Evolutionary conservation across 352 stramenopile species (phyloP).

Genomic region (Globisporangium orthogonon): DNA sequence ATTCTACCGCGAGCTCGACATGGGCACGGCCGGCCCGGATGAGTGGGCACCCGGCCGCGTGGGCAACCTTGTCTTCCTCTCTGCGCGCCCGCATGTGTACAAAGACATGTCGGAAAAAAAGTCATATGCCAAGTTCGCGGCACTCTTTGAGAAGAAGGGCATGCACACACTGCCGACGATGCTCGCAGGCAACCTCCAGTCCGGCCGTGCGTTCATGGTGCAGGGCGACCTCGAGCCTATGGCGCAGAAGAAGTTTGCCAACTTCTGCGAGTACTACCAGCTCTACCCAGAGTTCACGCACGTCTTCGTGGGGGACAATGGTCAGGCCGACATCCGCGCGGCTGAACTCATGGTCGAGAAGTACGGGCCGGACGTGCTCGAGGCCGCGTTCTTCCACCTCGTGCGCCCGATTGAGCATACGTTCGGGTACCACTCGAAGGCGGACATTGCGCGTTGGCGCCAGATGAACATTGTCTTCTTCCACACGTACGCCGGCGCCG

Average conservation of each 20-base stretch:
- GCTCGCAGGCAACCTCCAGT: slow-evolving; percentile 92
- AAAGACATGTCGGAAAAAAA: slow-evolving; percentile 98
- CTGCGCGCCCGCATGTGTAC: slow-evolving; percentile 97
- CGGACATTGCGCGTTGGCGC: slow-evolving; percentile 69
- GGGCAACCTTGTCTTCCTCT: slow-evolving; percentile 98
- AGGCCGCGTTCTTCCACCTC: slow-evolving; percentile 87
- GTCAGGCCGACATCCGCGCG: slow-evolving; percentile 89
- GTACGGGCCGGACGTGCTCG: slow-evolving; percentile 53
- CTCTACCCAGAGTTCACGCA: slow-evolving; percentile 98
- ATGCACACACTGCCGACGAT: slow-evolving; percentile 96
- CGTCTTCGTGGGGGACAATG: slow-evolving; percentile 98
- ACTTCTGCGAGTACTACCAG: slow-evolving; percentile 91
- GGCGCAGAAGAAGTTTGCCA: slow-evolving; percentile 97
- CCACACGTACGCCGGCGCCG: slow-evolving; percentile 85
- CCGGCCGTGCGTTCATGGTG: slow-evolving; percentile 93
- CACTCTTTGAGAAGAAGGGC: slow-evolving; percentile 86
- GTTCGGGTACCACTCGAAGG: slow-evolving; percentile 72
- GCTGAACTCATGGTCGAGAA: slow-evolving; percentile 87
- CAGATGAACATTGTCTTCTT: slow-evolving; percentile 91
- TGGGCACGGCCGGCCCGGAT: slow-evolving; percentile 87
- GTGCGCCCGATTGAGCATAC: slow-evolving; percentile 84
- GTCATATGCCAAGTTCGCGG: slow-evolving; percentile 96
- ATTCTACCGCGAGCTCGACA: slow-evolving; percentile 97
- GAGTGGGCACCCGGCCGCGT: slow-evolving; percentile 86
- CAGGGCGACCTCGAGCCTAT: slow-evolving; percentile 94